Conservation (phyloP, 805 yeast genomes). For the Saccharomycopsis capsularis region DNA sequence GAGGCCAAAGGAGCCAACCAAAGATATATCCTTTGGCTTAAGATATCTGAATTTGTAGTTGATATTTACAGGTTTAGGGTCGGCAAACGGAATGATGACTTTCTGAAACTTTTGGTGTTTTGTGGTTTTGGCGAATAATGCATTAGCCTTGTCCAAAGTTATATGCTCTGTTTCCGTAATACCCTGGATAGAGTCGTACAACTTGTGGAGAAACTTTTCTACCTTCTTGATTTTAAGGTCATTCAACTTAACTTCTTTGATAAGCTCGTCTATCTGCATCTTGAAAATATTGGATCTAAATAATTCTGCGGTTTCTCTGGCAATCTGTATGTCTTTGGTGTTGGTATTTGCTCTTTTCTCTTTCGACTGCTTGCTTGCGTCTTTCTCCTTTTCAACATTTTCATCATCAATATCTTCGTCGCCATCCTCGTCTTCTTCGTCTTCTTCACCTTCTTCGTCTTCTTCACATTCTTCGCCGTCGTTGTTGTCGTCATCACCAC, state of each 20-base stretch:
- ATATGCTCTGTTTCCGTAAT: constrained; percentile 51
- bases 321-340: constrained; percentile 80
- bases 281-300: constrained; percentile 95
- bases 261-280: constrained; percentile 84
- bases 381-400: constrained; percentile 19
- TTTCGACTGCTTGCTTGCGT: background rate
- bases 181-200: constrained; percentile 59
- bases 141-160: constrained; percentile 53
- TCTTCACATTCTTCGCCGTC: constrained; percentile 17
- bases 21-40: constrained; percentile 66
- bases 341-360: constrained; percentile 5
- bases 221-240: constrained; percentile 55
- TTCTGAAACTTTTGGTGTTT: constrained; percentile 31
- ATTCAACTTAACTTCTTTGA: constrained; percentile 71
- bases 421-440: constrained; percentile 18
- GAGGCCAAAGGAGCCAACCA: constrained; percentile 86
- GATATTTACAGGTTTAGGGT: constrained; percentile 69
- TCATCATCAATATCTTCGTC: constrained; percentile 23
- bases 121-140: constrained; percentile 33
- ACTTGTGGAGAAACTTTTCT: constrained; percentile 68
- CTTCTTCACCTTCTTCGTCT: constrained; percentile 24
- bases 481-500: constrained; percentile 11
- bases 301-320: constrained; percentile 88
- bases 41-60: constrained; percentile 65
- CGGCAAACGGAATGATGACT: constrained; percentile 76